These are phyloP conservation scores for Capsella bursapastoris DNA, from an alignment of 345 rosid genomes.

Conservation along the genomic window DNA sequence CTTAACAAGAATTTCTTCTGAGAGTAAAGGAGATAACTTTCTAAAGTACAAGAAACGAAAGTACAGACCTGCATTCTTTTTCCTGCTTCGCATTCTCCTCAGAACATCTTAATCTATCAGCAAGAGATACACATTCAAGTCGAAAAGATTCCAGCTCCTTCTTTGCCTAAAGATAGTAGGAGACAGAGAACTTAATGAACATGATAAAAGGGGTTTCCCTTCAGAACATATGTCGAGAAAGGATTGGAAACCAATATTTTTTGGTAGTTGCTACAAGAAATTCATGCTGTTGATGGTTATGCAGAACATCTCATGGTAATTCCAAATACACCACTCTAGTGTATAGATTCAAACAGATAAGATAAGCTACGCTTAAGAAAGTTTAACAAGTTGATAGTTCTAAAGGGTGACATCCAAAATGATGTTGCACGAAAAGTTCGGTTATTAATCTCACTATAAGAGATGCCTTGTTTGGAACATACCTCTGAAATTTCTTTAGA, in stretches of 20 bases:
- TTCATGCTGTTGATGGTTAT: conserved; percentile 22
- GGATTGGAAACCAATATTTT: background rate
- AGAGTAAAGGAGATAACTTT: background rate
- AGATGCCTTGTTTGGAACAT: conserved; percentile 36
- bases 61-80: conserved; percentile 65
- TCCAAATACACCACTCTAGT: conserved; percentile 7
- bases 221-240: conserved; percentile 15
- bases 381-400: conserved; percentile 12
- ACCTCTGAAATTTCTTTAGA: conserved; percentile 64
- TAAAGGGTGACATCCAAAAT: conserved; percentile 17
- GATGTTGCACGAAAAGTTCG: conserved; percentile 19
- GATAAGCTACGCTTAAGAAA: background rate
- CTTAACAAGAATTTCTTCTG: conserved; percentile 7
- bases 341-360: conserved; percentile 23
- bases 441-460: conserved; percentile 1
- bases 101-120: conserved; percentile 49
- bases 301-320: conserved; percentile 20
- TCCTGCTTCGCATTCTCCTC: conserved; percentile 56
- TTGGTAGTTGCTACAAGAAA: background rate
- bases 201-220: background rate
- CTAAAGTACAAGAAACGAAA: conserved; percentile 16
- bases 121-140: conserved; percentile 59
- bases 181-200: conserved; percentile 15
- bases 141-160: conserved; percentile 59
- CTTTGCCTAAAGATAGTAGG: conserved; percentile 50